Conservation (phyloP, 129 eudicot genomes). For the Artemisia tridentata region DNA sequence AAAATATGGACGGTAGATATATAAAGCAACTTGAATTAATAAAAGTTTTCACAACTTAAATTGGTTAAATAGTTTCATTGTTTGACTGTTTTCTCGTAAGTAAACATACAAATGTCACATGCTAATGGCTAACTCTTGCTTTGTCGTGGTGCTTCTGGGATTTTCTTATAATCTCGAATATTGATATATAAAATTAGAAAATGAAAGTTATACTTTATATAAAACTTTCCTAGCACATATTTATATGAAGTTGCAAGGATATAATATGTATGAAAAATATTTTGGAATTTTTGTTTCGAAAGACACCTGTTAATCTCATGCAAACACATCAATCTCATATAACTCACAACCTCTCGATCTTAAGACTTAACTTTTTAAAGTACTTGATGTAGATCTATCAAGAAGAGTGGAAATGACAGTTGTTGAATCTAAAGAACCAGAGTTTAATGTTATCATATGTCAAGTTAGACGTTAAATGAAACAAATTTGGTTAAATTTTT, state of each 20-base stretch:
- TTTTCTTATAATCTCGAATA: slow-evolving; percentile 12
- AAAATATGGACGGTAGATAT: slow-evolving; percentile 19
- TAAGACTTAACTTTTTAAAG: too few relatives aligned
- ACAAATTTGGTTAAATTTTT: slow-evolving; percentile 1
- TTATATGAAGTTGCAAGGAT: not conserved
- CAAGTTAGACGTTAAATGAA: too few relatives aligned
- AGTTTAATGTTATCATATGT: too few relatives aligned
- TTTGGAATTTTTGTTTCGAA: not conserved
- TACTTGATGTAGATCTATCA: too few relatives aligned
- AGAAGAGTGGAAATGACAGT: too few relatives aligned
- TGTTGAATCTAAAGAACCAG: too few relatives aligned
- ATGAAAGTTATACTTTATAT: slow-evolving; percentile 5
- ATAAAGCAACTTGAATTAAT: slow-evolving; percentile 10
- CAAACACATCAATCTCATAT: too few relatives aligned
- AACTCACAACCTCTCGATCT: too few relatives aligned
- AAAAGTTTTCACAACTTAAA: slow-evolving; percentile 9
- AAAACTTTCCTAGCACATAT: slow-evolving; percentile 4
- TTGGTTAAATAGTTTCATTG: slow-evolving; percentile 6
- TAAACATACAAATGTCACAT: slow-evolving; percentile 19
- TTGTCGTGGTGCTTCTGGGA: slow-evolving; percentile 35
- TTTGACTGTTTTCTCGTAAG: not conserved
- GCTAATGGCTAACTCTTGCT: slow-evolving; percentile 23
- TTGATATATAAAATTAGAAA: not conserved
- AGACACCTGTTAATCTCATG: too few relatives aligned
- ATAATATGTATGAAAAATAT: not conserved